These are phyloP conservation scores for Cladosporium sphaerospermum DNA, from an alignment of 2,329 filamentous ascomycete genomes.

Conservation along the genomic window DNA sequence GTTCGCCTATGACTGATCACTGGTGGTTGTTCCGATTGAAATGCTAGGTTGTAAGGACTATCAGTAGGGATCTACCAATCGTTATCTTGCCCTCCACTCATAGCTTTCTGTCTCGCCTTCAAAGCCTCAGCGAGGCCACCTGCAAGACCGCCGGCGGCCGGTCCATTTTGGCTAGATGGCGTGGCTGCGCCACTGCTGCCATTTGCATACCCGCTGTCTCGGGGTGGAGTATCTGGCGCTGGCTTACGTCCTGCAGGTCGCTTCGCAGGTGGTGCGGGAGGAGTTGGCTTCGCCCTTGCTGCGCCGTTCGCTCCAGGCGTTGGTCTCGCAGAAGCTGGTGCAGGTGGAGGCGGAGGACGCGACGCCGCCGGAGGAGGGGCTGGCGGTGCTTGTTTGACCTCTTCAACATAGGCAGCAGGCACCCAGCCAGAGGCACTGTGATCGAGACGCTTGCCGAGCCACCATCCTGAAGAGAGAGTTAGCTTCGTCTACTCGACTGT, in stretches of 20 bases:
- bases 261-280: constrained; percentile 74
- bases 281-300: constrained; percentile 59
- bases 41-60: neutral
- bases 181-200: constrained; percentile 33
- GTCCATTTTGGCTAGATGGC: constrained; percentile 30
- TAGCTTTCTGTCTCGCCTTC: constrained; percentile 44
- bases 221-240: constrained; percentile 55
- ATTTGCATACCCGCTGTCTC: constrained; percentile 55
- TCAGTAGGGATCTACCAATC: constrained; percentile 14
- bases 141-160: constrained; percentile 40
- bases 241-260: constrained; percentile 71
- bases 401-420: constrained; percentile 88
- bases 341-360: constrained; percentile 56
- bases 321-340: constrained; percentile 36
- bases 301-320: constrained; percentile 28
- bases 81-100: constrained; percentile 32
- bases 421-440: constrained; percentile 80
- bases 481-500: neutral
- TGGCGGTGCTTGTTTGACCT: constrained; percentile 54
- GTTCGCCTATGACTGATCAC: neutral
- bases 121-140: constrained; percentile 47
- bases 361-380: constrained; percentile 48
- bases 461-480: constrained; percentile 66
- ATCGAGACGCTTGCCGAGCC: constrained; percentile 73
- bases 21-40: neutral